Base-by-base conservation (phyloP, 1,284 basidiomycete species). In the Fomitopsis betulina region DNA sequence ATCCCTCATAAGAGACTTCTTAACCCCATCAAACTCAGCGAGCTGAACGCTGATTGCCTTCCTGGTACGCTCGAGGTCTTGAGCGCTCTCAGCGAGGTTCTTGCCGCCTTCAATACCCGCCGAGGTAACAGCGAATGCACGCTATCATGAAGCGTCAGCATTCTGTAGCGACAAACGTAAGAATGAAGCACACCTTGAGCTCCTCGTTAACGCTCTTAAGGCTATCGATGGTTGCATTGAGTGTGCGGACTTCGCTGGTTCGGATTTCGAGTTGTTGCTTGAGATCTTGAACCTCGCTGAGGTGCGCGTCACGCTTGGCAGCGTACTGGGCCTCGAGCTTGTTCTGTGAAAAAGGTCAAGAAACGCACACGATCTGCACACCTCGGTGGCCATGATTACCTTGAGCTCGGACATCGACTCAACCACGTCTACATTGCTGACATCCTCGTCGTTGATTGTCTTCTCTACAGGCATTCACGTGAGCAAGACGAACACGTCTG, bases 1-100 rank as follows among this genome's bases (percentile, higher is more conserved):
- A 79, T 99, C 97, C 53, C 94, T 90, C 92, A 99, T 98, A 65
- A 99, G 83, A 60, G 92, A 96, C 80, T 98, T 97, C 85, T 99
- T 99, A 71, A 98, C 94, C 37, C 91, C 90, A 72, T 99, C 97
- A 73, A 99, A 99, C 73, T 99, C 97, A 64, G 95, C 92, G 63
- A 98, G 87, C 72, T 99, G 97, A 23, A 94, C 87, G 65, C 96
- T 96, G 78, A 98, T 96, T 19, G 94, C 93, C 77, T 98, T 98
- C 67, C 97, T 88, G 54, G 94, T 95, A 55, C 96, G 84, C 76
- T 99, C 98, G 67, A 99, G 86, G 75, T 99, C 98, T 74, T 96
- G 91, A 7, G 96, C 94, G 66, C 94, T 95, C 76, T 96, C 93
- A 54, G 94, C 96, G 49, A 99, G 84, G 73, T 93, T 94, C 82